phyloP scores from a whole-genome alignment of 768 basidiomycete species.

The Hygrophoropsis aurantiaca region DNA sequence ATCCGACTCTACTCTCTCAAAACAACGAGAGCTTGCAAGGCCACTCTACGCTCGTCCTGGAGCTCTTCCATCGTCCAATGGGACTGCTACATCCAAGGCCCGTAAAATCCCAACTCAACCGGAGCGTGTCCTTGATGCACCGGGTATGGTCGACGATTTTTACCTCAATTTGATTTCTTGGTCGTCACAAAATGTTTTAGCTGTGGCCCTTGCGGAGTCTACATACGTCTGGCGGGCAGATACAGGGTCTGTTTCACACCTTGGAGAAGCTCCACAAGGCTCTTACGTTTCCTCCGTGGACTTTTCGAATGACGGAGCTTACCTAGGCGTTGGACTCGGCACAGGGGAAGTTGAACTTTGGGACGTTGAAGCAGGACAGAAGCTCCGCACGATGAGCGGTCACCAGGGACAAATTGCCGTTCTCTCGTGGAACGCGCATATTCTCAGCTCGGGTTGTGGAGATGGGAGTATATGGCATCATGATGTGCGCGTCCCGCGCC shows the following conservation, averaged over 20 bases:
- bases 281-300: slow-evolving; percentile 75
- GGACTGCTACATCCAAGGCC: slow-evolving; percentile 64
- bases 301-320: slow-evolving; percentile 78
- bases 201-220: slow-evolving; percentile 82
- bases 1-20: slow-evolving; percentile 70
- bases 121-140: slow-evolving; percentile 93
- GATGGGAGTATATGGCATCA: slow-evolving; percentile 97
- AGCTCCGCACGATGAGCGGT: slow-evolving; percentile 88
- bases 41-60: slow-evolving; percentile 74
- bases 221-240: slow-evolving; percentile 97
- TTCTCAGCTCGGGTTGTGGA: slow-evolving; percentile 84
- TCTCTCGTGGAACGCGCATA: slow-evolving; percentile 84
- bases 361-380: slow-evolving; percentile 79
- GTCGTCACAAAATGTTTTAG: slow-evolving; percentile 83
- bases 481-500: slow-evolving; percentile 84
- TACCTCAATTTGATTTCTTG: slow-evolving; percentile 94
- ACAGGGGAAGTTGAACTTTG: slow-evolving; percentile 92
- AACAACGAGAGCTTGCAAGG: slow-evolving; percentile 75
- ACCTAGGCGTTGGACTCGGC: slow-evolving; percentile 79
- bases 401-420: slow-evolving; percentile 83
- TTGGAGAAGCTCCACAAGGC: slow-evolving; percentile 75
- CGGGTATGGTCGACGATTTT: slow-evolving; percentile 92
- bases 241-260: slow-evolving; percentile 76
- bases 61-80: slow-evolving; percentile 61
- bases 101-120: slow-evolving; percentile 85